Percentiles rank a stretch among this genome's conserved stretches.
phyloP scores from a whole-genome alignment of 805 yeast species.

The Candida krabiensis region DNA sequence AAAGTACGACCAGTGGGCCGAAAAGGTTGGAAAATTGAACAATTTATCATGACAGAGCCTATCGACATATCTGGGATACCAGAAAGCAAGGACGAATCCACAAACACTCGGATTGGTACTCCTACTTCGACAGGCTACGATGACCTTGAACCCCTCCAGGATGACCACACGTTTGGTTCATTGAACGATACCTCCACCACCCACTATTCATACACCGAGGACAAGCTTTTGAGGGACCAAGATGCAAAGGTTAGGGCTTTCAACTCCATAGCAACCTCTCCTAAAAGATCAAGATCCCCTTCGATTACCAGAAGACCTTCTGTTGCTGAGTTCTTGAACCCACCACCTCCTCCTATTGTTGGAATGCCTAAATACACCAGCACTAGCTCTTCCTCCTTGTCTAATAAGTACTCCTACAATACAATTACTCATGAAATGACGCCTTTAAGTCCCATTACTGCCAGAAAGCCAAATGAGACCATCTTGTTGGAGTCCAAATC shows the following conservation, averaged over 20 bases:
- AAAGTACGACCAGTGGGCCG: too few relatives aligned
- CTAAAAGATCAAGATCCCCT: constrained; percentile 27
- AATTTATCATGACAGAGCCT: constrained; percentile 8
- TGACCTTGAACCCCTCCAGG: too few relatives aligned
- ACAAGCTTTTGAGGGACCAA: constrained; percentile 59
- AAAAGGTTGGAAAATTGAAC: too few relatives aligned
- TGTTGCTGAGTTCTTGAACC: constrained; percentile 35
- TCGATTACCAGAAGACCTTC: constrained; percentile 35
- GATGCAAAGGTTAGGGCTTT: constrained; percentile 66
- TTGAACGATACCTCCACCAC: constrained; percentile 31
- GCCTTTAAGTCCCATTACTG: constrained; percentile 12
- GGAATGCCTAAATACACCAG: constrained; percentile 15
- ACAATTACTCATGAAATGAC: constrained; percentile 29
- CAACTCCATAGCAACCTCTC: constrained; percentile 41
- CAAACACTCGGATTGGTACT: too few relatives aligned
- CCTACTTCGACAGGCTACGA: too few relatives aligned
- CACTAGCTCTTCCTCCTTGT: constrained; percentile 6
- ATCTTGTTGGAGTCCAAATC: constrained; percentile 28
- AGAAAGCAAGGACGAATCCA: too few relatives aligned
- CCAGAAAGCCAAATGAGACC: constrained; percentile 2
- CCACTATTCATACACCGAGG: constrained; percentile 67
- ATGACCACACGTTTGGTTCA: constrained; percentile 8
- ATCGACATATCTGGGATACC: constrained; percentile 5
- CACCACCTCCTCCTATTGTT: constrained; percentile 39
- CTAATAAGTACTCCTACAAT: constrained; percentile 26